Conservation (phyloP, 78 protist species). For the Speleostelium caveatum region DNA sequence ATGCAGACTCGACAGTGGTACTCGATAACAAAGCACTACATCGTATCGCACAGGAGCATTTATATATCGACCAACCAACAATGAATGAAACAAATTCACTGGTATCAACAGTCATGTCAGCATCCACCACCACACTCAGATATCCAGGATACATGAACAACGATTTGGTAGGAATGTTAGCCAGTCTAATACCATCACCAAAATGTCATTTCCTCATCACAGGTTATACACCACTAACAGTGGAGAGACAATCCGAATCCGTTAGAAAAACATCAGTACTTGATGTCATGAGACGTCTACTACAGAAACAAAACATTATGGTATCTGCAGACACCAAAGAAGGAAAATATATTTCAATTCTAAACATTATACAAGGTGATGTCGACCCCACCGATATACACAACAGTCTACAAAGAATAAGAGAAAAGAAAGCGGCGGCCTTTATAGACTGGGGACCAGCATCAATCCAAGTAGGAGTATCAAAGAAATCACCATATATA, state of each 20-base stretch:
- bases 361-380: constrained; percentile 99
- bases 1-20: constrained; percentile 97
- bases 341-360: constrained; percentile 97
- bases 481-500: constrained; percentile 42
- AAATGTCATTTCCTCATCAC: constrained; percentile 99
- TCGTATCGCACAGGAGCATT: constrained; percentile 94
- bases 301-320: constrained; percentile 98
- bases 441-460: constrained; percentile 99
- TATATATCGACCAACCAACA: constrained; percentile 91
- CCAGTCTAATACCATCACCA: constrained; percentile 99
- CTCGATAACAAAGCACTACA: constrained; percentile 98
- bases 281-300: constrained; percentile 99
- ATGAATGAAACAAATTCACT: constrained; percentile 87
- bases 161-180: constrained; percentile 96
- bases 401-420: constrained; percentile 96
- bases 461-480: constrained; percentile 90
- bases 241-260: constrained; percentile 56
- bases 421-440: constrained; percentile 92
- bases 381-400: constrained; percentile 99
- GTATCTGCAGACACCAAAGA: constrained; percentile 86
- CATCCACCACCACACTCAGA: constrained; percentile 97
- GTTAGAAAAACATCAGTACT: constrained; percentile 98
- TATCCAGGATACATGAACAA: constrained; percentile 99
- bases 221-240: constrained; percentile 95
- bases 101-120: constrained; percentile 98